Percentiles rank a stretch among this genome's conserved stretches.
phyloP scores from a whole-genome alignment of 768 basidiomycete species.

The Saitozyma podzolica region DNA sequence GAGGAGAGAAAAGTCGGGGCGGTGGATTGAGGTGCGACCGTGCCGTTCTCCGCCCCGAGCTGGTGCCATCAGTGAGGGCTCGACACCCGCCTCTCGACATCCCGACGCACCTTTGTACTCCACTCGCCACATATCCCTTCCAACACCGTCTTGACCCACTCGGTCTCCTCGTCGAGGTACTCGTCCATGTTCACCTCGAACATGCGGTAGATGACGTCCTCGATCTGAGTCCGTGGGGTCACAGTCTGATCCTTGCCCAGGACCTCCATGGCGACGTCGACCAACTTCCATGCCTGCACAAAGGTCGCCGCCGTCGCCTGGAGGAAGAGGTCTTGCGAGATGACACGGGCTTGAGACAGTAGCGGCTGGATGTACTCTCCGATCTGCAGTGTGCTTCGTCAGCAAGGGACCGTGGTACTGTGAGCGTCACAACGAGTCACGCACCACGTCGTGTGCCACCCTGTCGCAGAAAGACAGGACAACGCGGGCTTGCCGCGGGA shows the following conservation, averaged over 20 bases:
- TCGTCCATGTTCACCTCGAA: slow-evolving; percentile 97
- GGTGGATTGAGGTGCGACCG: slow-evolving; percentile 10
- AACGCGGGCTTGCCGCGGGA: slow-evolving; percentile 76
- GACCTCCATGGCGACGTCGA: slow-evolving; percentile 69
- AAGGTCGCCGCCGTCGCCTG: slow-evolving; percentile 88
- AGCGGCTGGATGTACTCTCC: slow-evolving; percentile 82
- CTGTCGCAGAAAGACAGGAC: slow-evolving; percentile 79
- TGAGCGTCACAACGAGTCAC: slow-evolving; percentile 12
- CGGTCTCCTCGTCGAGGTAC: slow-evolving; percentile 91
- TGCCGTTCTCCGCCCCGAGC: slow-evolving; percentile 25
- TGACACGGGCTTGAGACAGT: slow-evolving; percentile 71
- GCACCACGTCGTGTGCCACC: slow-evolving; percentile 72
- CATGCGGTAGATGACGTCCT: slow-evolving; percentile 85
- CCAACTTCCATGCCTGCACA: slow-evolving; percentile 81
- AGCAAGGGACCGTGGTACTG: not conserved
- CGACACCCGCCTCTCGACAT: slow-evolving; percentile 1
- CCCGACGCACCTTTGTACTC: slow-evolving; percentile 55
- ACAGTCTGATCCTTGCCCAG: slow-evolving; percentile 34
- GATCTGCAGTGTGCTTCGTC: slow-evolving; percentile 58
- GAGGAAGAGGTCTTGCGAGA: slow-evolving; percentile 68
- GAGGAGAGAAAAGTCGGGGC: slow-evolving; percentile 70
- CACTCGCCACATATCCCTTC: slow-evolving; percentile 79
- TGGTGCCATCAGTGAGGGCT: slow-evolving; percentile 17
- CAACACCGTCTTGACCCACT: slow-evolving; percentile 71
- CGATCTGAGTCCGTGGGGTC: slow-evolving; percentile 53